Evolutionary conservation across 768 basidiomycete species (phyloP), one percentile per base, ranked within the genome.

Genomic region (Boletus patriciae): DNA sequence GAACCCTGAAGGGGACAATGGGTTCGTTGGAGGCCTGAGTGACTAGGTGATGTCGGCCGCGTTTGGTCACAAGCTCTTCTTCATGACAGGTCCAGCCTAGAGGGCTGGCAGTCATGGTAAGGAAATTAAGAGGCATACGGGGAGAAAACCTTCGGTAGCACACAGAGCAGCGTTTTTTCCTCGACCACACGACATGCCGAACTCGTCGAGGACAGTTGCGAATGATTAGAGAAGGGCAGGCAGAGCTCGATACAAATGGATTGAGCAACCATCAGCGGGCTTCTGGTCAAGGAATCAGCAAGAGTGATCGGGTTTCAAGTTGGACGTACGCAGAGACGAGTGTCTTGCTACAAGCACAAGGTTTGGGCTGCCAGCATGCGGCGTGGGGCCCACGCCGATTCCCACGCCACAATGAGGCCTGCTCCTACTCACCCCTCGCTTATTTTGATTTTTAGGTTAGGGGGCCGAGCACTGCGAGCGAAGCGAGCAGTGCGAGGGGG

Each of bases 161-260:
- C 91, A 91, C 11, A 91, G 72, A 0, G 87, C 90, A 0, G 92
- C 90, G 45, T 84, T 80, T 71, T 91, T 87, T 3, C 89, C 92
- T 18, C 92, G 83, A n/a, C 87, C 84, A 61, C 88, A 85, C 6
- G 92, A 92, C 3, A 92, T 90, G 46, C 89, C 90, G 54, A 94
- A 92, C 66, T 94, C 93, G 65, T 94, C 91, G 19, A 97, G 77
- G 4, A 96, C 95, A 1, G 87, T 80, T 3, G 86, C 84, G 70
- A 97, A 92, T 0, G 94, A 89, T 61, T 88, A 85, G 25, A 97
- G 79, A 31, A 97, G 82, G 8, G 85, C 80, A 43, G 89, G 76
- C 79, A 98, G 3, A 94, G 94, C 9, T 86, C 82, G 0, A 85
- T 70, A 3, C 90, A 86, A 49, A 98, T 81, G 2, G 94, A 73